phyloP scores from a whole-genome alignment of 192 early-diverging fungal species.

The Coemansia sp. region DNA sequence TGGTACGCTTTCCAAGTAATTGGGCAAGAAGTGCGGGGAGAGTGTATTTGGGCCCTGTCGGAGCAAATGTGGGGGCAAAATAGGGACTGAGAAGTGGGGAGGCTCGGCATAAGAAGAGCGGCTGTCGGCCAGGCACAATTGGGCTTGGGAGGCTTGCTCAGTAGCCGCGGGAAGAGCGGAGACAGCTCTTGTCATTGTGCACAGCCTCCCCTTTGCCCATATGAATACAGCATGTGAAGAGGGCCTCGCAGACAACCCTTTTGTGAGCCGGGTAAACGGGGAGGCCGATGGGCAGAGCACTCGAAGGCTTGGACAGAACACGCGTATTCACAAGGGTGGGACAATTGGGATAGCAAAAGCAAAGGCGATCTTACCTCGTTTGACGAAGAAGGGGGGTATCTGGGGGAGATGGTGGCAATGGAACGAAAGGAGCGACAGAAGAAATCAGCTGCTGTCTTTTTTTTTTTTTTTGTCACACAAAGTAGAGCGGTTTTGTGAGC shows the following conservation, averaged over 20 bases:
- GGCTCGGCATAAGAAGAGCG: neutral
- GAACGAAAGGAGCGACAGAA: neutral
- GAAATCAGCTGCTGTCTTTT: conserved; percentile 10
- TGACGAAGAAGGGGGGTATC: neutral
- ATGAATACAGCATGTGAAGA: neutral
- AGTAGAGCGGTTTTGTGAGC: neutral
- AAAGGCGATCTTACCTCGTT: conserved; percentile 6
- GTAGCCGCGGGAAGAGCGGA: neutral
- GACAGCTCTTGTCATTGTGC: conserved; percentile 1
- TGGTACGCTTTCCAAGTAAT: neutral
- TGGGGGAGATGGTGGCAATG: neutral
- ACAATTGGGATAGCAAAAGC: neutral
- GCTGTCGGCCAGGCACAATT: neutral
- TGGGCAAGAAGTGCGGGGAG: neutral
- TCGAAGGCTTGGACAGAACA: neutral
- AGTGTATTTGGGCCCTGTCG: neutral
- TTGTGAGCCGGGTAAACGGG: neutral
- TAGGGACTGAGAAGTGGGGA: neutral
- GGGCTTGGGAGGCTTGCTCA: neutral
- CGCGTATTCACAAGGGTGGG: neutral
- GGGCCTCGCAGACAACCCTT: neutral
- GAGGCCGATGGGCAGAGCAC: neutral
- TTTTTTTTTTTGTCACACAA: neutral
- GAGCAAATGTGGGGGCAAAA: conserved; percentile 9
- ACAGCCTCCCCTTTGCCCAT: neutral